Evolutionary conservation across 1,284 basidiomycete species (phyloP), one percentile per base, ranked within the genome.

Genomic region (Papiliotrema laurentii): DNA sequence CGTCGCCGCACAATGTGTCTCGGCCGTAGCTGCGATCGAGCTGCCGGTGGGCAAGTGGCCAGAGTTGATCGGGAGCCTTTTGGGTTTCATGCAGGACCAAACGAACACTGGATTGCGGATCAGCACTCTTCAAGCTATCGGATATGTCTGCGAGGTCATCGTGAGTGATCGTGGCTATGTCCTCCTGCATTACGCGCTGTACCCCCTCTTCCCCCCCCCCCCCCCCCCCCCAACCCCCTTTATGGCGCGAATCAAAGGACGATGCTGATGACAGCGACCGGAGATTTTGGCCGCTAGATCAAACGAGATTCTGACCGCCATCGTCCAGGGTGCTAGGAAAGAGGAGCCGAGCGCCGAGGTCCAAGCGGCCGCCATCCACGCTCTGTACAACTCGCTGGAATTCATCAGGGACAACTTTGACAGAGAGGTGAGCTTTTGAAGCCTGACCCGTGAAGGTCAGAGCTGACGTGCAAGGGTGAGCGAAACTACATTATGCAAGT

Each of bases 401-500:
- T 99, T 99, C 68, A 89, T 98, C 46, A 83, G 89, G 51, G 90
- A 93, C 65, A 99, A 99, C 77, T 97, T 99, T 75, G 91, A 97
- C 61, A 84, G 91, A 51, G 92, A 97, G 79, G 91, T 91, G 59
- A 50, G 81, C 14, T 27, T 9, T n/a, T 63, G 24, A 18, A 11
- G 44, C 31, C 5, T n/a, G 33, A 19, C 25, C 16, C 33, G 18
- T 14, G 35, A 22, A 3, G 5, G 14, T 24, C 22, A 24, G 53
- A 60, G 41, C 55, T 47, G 11, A 26, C 18, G 14, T 4, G n/a
- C 48, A 60, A 93, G 89, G 94, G 96, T 53, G 94, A 98, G 74
- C 84, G 94, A 47, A 98, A 97, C 77, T 98, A 97, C 77, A 98
- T 99, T 75, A 98, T 98, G 96, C 96, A 99, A 78, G 92, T 98